phyloP scores from a whole-genome alignment of 2,329 filamentous ascomycete species.

The Geosmithia putterillii region DNA sequence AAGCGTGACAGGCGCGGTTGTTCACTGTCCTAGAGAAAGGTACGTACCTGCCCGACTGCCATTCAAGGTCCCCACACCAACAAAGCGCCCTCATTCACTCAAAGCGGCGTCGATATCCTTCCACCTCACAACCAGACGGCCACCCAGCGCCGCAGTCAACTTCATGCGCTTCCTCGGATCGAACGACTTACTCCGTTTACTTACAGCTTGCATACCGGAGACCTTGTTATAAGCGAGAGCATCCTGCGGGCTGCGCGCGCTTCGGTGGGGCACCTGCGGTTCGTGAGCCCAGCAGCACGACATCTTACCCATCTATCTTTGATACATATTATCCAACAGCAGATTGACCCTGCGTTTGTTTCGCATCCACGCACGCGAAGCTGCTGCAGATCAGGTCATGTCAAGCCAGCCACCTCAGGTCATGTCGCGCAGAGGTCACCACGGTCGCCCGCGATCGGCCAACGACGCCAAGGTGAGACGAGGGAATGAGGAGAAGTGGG shows the following conservation, averaged over 20 bases:
- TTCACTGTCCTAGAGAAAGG: no score
- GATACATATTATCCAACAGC: neutral
- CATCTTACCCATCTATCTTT: neutral
- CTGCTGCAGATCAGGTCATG: neutral
- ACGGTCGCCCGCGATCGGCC: neutral
- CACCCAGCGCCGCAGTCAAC: neutral
- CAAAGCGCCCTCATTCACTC: neutral
- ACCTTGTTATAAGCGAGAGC: no score
- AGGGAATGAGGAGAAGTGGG: neutral
- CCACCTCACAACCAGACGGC: neutral
- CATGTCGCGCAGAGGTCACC: neutral
- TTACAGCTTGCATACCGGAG: no score
- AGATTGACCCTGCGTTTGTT: neutral
- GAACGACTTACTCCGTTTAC: neutral
- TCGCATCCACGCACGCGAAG: neutral
- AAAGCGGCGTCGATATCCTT: neutral
- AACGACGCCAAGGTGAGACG: conserved; percentile 1
- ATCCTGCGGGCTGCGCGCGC: no score
- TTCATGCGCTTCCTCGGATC: neutral
- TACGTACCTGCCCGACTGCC: no score
- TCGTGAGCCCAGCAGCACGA: neutral
- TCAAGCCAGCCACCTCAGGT: neutral
- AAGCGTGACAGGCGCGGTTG: no score
- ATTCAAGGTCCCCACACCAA: neutral
- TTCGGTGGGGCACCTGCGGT: neutral